These are phyloP conservation scores for Aspergillus sp. DNA, from an alignment of 2,329 filamentous ascomycete species.

Conservation along the genomic window DNA sequence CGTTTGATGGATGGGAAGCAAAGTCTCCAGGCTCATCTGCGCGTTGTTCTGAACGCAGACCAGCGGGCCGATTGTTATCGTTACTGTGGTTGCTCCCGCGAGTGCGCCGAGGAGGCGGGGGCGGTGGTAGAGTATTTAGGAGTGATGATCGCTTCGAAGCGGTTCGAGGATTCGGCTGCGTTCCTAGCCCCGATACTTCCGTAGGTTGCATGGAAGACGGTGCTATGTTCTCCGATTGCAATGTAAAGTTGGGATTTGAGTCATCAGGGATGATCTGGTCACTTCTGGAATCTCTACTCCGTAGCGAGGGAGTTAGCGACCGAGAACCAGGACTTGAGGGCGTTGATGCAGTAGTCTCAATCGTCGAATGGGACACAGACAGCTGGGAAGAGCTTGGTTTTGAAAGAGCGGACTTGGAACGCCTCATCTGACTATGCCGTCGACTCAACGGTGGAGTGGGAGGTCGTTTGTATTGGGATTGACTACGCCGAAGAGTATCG, in stretches of 20 bases:
- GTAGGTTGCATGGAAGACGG: conserved; percentile 4
- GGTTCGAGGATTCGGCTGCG: conserved; percentile 22
- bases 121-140: conserved; percentile 36
- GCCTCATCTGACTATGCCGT: conserved; percentile 47
- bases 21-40: conserved; percentile 10
- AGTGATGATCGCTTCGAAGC: conserved; percentile 31
- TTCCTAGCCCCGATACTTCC: not conserved
- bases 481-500: conserved; percentile 30
- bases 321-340: conserved; percentile 32
- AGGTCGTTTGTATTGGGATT: conserved; percentile 42
- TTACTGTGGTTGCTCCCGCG: conserved; percentile 43
- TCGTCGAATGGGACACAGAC: conserved; percentile 45
- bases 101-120: conserved; percentile 49
- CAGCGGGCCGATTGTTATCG: conserved; percentile 22
- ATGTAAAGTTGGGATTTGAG: conserved; percentile 2
- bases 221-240: conserved; percentile 3
- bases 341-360: conserved; percentile 39
- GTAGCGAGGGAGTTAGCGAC: conserved; percentile 18
- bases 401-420: conserved; percentile 35
- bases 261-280: conserved; percentile 16
- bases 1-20: conserved; percentile 40
- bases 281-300: conserved; percentile 13
- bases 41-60: conserved; percentile 19
- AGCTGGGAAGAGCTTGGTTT: conserved; percentile 33
- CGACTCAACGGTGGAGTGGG: conserved; percentile 51